A percentile compares a stretch with the other conserved stretches of the same genome.
Conservation (phyloP, 768 basidiomycete genomes). For the Cystobasidium ongulense region DNA sequence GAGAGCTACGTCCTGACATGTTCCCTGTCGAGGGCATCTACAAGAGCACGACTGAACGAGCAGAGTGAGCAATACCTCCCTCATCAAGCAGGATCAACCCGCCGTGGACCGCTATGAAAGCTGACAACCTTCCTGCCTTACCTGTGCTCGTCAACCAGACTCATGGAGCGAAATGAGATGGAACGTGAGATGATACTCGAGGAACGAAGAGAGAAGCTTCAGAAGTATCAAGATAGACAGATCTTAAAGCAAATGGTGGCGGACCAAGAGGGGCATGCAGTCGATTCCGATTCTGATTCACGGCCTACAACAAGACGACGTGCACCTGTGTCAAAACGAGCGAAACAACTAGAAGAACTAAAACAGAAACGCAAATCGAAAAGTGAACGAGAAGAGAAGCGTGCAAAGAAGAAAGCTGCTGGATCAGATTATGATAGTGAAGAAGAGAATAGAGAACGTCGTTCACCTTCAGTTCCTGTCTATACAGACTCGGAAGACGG, state of each 20-base stretch:
- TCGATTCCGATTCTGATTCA: neutral
- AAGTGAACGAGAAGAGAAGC: slow-evolving; percentile 11
- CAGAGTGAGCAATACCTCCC: slow-evolving; percentile 4
- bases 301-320: slow-evolving; percentile 5
- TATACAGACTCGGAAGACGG: slow-evolving; percentile 62
- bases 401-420: neutral
- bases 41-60: slow-evolving; percentile 15
- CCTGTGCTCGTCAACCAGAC: neutral
- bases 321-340: neutral
- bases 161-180: slow-evolving; percentile 25
- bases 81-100: neutral
- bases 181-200: slow-evolving; percentile 28
- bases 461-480: neutral
- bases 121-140: too few species aligned
- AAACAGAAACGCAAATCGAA: slow-evolving; percentile 29
- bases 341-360: slow-evolving; percentile 31
- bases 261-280: neutral
- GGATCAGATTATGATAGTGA: slow-evolving; percentile 27
- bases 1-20: neutral
- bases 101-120: neutral
- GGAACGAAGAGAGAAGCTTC: slow-evolving; percentile 17
- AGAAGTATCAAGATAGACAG: slow-evolving; percentile 16
- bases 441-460: slow-evolving; percentile 16
- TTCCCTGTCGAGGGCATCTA: slow-evolving; percentile 33
- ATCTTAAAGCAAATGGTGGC: slow-evolving; percentile 12